Conservation (phyloP, 164 flowering plant genomes). For the Macadamia integrifolia region DNA sequence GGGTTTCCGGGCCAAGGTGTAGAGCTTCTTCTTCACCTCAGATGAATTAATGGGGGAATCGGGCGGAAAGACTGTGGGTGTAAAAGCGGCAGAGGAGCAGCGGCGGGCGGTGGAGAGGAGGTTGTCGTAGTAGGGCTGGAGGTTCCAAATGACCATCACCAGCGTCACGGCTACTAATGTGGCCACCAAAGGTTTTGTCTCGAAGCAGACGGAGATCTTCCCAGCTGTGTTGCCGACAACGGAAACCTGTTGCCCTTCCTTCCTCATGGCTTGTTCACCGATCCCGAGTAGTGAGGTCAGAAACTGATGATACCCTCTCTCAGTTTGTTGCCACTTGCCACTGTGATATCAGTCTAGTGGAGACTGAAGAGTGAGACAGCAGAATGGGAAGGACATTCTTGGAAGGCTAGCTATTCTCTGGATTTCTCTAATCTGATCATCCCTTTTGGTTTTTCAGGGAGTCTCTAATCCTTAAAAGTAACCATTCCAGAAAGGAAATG, state of each 20-base stretch:
- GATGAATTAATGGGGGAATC: constrained; percentile 8
- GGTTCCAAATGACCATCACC: constrained; percentile 44
- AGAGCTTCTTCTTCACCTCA: constrained; percentile 7
- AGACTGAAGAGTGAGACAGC: background rate
- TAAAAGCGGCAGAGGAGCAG: constrained; percentile 1
- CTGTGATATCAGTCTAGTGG: background rate
- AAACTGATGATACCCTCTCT: too few relatives aligned
- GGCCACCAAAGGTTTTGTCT: constrained; percentile 48
- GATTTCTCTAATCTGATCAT: too few relatives aligned
- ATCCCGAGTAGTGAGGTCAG: background rate
- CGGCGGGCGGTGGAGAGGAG: constrained; percentile 23
- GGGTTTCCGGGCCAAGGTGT: background rate
- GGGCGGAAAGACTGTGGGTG: background rate
- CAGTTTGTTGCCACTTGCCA: too few relatives aligned
- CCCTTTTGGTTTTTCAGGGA: too few relatives aligned
- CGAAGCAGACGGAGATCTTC: constrained; percentile 36
- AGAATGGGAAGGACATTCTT: too few relatives aligned
- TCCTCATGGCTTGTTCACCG: constrained; percentile 18
- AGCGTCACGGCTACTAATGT: constrained; percentile 42
- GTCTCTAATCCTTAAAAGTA: too few relatives aligned
- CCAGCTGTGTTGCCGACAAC: constrained; percentile 12
- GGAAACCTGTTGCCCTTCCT: constrained; percentile 22
- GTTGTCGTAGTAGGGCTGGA: constrained; percentile 57
- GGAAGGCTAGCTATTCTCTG: too few relatives aligned
- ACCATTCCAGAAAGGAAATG: too few relatives aligned